phyloP scores from a whole-genome alignment of 176 grass and related monocot species.

The Triticum turgidum region DNA sequence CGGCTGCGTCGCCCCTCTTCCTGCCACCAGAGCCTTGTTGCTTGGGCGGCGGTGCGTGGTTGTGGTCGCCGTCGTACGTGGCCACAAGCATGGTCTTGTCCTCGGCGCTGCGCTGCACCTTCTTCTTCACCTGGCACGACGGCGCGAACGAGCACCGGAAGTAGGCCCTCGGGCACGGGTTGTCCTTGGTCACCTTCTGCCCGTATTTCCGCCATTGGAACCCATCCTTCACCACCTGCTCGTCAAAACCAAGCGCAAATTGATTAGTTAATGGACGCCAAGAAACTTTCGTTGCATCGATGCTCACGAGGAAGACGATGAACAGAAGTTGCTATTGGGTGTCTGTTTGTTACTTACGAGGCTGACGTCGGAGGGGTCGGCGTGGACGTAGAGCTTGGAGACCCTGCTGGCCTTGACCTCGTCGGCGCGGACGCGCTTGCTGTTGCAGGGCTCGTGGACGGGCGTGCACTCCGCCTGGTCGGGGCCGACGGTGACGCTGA shows the following conservation, averaged over 20 bases:
- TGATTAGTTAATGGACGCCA: background rate
- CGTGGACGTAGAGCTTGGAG: conserved; percentile 45
- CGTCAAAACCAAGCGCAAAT: background rate
- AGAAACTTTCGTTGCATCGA: background rate
- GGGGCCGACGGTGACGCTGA: background rate
- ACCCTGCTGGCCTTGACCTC: conserved; percentile 48
- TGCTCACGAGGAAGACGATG: background rate
- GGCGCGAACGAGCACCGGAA: conserved; percentile 86
- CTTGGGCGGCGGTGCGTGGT: conserved; percentile 49
- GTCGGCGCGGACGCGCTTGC: conserved; percentile 40
- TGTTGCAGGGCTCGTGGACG: conserved; percentile 15
- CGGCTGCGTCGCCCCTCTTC: conserved; percentile 1
- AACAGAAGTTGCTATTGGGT: background rate
- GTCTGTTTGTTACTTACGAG: conserved; percentile 52
- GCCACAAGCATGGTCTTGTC: conserved; percentile 65
- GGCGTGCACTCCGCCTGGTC: conserved; percentile 49
- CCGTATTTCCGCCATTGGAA: conserved; percentile 96
- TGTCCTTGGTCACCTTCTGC: conserved; percentile 54
- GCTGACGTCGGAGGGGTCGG: conserved; percentile 61
- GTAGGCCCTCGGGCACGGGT: conserved; percentile 66
- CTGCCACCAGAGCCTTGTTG: conserved; percentile 6
- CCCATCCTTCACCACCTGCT: conserved; percentile 83
- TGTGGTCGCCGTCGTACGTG: conserved; percentile 94
- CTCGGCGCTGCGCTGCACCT: conserved; percentile 88
- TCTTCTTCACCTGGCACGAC: conserved; percentile 82